phyloP scores from a whole-genome alignment of 768 basidiomycete species.

The Panaeolus cyanescens region DNA sequence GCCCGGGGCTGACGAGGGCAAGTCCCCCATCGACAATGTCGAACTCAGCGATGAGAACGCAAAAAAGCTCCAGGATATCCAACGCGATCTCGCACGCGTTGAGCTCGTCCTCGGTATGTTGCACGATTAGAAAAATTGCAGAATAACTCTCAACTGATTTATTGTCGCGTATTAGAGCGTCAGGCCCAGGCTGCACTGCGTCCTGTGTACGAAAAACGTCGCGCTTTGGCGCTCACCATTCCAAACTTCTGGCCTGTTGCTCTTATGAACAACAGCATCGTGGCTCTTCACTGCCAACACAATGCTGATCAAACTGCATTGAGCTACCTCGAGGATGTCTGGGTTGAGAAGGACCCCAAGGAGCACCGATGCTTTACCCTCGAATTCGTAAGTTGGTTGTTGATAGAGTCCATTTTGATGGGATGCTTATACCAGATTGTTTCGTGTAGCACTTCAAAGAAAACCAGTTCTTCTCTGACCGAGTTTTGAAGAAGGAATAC shows the following conservation, averaged over 20 bases:
- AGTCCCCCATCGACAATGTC: slow-evolving; percentile 64
- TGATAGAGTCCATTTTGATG: neutral
- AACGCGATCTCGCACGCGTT: slow-evolving; percentile 69
- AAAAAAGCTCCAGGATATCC: slow-evolving; percentile 61
- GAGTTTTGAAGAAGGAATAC: slow-evolving; percentile 81
- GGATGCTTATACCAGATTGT: neutral
- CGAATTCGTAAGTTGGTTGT: slow-evolving; percentile 73
- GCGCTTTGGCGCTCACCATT: slow-evolving; percentile 64
- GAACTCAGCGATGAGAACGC: slow-evolving; percentile 76
- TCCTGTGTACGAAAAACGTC: slow-evolving; percentile 72
- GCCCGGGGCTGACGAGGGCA: slow-evolving; percentile 77
- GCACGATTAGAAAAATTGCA: neutral
- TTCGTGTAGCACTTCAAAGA: slow-evolving; percentile 73
- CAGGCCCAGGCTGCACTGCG: slow-evolving; percentile 56
- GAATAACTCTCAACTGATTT: slow-evolving; percentile 5
- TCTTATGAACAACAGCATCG: slow-evolving; percentile 68
- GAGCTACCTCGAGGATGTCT: slow-evolving; percentile 83
- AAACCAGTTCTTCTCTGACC: slow-evolving; percentile 81
- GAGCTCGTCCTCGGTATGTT: slow-evolving; percentile 74
- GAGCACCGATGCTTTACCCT: slow-evolving; percentile 85
- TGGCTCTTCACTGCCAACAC: slow-evolving; percentile 71
- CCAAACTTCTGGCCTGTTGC: slow-evolving; percentile 87
- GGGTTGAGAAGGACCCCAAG: slow-evolving; percentile 70
- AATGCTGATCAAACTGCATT: slow-evolving; percentile 79
- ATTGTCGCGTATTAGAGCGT: slow-evolving; percentile 51